These are phyloP conservation scores for Ceratocystis cacaofunesta DNA, from an alignment of 2,329 filamentous ascomycete species.

Conservation along the genomic window DNA sequence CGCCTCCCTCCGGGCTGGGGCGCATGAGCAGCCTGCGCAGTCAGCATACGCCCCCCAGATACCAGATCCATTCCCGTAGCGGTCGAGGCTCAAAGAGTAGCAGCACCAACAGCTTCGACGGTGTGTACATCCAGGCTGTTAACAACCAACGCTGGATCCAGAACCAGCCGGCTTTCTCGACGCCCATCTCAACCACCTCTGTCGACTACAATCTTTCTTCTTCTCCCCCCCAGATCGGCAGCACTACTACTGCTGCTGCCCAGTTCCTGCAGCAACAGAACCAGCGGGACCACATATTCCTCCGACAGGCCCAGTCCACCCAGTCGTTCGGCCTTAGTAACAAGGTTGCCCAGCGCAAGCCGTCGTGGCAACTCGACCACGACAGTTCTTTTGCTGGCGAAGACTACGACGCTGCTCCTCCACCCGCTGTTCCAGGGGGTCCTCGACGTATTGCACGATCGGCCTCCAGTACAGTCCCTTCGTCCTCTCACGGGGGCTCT, in stretches of 20 bases:
- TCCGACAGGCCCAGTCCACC: constrained; percentile 8
- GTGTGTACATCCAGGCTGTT: constrained; percentile 41
- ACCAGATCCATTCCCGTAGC: constrained; percentile 37
- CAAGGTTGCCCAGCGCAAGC: constrained; percentile 21
- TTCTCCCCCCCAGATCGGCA: not conserved
- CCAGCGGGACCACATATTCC: constrained; percentile 9
- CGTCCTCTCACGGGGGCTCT: constrained; percentile 7
- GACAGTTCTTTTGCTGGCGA: constrained; percentile 34
- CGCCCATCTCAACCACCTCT: not conserved
- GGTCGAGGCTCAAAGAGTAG: constrained; percentile 60
- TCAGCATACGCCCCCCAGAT: constrained; percentile 26
- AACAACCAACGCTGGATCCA: constrained; percentile 43
- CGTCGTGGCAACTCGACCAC: constrained; percentile 35
- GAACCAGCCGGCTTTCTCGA: not conserved
- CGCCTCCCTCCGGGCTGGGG: constrained; percentile 28
- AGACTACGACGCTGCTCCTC: constrained; percentile 69
- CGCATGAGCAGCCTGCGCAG: constrained; percentile 50
- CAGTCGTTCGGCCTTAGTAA: not conserved
- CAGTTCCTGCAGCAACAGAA: constrained; percentile 13
- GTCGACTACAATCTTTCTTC: constrained; percentile 7
- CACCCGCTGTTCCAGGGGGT: constrained; percentile 67
- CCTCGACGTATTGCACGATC: constrained; percentile 39
- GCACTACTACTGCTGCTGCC: not conserved
- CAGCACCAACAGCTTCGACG: constrained; percentile 52
- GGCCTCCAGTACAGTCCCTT: constrained; percentile 16